Conservation (phyloP, 768 basidiomycete species). For the Holtermanniella nyarrowii region DNA sequence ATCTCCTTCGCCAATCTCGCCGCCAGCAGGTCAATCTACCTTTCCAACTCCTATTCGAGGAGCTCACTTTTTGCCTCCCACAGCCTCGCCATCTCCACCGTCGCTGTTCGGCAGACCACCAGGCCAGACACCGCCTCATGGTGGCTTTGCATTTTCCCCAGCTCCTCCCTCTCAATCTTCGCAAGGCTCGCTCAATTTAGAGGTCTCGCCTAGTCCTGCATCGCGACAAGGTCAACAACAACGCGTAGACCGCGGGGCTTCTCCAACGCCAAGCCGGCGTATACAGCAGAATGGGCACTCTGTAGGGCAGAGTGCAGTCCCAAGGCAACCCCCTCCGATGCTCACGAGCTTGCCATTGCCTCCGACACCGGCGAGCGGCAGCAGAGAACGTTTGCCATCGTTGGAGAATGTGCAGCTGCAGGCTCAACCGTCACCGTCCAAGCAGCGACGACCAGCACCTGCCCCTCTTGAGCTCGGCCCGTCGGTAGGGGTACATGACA, state of each 20-base stretch:
- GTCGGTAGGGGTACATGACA: background rate
- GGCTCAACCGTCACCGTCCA: background rate
- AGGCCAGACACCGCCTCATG: too few relatives aligned
- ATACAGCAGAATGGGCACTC: background rate
- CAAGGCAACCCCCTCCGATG: background rate
- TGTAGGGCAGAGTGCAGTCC: background rate
- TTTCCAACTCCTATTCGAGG: background rate
- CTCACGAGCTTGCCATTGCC: background rate
- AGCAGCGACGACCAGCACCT: background rate
- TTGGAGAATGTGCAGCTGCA: too few relatives aligned
- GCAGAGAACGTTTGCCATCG: background rate
- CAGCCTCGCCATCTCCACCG: background rate
- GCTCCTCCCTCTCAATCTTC: too few relatives aligned
- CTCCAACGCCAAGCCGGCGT: background rate
- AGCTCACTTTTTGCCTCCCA: background rate
- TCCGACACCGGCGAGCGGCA: background rate
- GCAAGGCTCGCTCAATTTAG: too few relatives aligned
- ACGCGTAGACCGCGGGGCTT: background rate
- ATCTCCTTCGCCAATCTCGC: background rate
- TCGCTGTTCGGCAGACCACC: background rate
- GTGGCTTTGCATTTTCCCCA: too few relatives aligned
- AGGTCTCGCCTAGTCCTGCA: background rate
- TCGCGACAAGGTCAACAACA: background rate
- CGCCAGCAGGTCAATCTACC: background rate
- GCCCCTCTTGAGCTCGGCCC: background rate